Evolutionary conservation across 164 flowering plant genomes (phyloP), one percentile per base, ranked within the genome.

Genomic region (Cinnamomum micranthum): DNA sequence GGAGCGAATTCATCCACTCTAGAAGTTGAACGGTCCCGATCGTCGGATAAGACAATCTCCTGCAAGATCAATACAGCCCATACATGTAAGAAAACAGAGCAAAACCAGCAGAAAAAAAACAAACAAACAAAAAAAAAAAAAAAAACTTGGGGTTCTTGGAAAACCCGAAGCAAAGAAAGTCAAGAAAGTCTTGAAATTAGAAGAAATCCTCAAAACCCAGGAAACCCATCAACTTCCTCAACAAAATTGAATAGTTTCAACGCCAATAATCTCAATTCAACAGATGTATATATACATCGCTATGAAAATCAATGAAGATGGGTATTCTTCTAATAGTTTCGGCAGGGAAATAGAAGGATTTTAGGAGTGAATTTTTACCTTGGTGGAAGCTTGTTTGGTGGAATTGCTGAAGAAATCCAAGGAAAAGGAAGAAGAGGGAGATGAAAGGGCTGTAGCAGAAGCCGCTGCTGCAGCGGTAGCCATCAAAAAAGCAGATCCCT

Each of bases 1-100:
- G 88, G 88, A 4, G 79, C 76, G 50, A 80, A 82, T 25, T 79
- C 79, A 1, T 81, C 83, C 5, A 72, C 50, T 13, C 50, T 64
- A 15, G 77, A 72, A 50, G 72, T 58, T 11, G 79, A 68, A 51
- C 62, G 67, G 10, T 77, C 74, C 31, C 73, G 69, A 65, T 67
- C 77, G 0, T 73, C 71, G 33, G 68, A 64, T 2, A 50, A 10
- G 20, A 28, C 50, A 66, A n/a, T 15, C 19, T 66, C 76, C 76
- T 74, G 76, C 23, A 19, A 17, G 24, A 71, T 28, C 35, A 24
- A 20, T 4, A 55, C 5, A 72, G 20, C 52, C 6, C 20, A n/a
- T 35, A 14, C 19, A 35, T 28, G 13, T 35, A 11, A 69, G 69
- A 31, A 65, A 66, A 25, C 41, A 66, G 47, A 4, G 14, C 47